Evolutionary conservation across 305 asterid genomes (phyloP).

Genomic region (Fraxinus sp.): DNA sequence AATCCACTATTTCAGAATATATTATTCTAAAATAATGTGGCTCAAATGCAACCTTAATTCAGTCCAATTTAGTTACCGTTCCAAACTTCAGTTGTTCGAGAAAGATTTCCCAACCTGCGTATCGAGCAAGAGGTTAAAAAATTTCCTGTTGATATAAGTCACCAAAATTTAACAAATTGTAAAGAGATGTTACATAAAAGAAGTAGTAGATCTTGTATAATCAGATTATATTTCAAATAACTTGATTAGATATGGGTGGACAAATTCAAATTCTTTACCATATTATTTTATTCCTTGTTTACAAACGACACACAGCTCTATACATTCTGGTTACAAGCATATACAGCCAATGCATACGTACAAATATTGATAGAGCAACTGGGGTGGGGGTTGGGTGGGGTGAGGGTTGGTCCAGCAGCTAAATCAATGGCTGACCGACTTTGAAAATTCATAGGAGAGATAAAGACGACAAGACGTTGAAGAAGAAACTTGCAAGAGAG

Average conservation of each 20-base stretch:
- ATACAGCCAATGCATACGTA: conserved; percentile 68
- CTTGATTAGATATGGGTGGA: neutral
- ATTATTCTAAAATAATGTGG: too few relatives aligned
- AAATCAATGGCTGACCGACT: conserved; percentile 76
- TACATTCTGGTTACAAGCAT: conserved; percentile 82
- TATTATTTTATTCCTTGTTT: conserved; percentile 12
- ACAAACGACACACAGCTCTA: conserved; percentile 72
- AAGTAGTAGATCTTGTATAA: neutral
- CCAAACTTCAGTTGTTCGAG: neutral
- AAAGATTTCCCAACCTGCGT: neutral
- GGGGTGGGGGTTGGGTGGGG: conserved; percentile 6
- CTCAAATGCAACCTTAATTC: neutral
- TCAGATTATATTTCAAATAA: neutral
- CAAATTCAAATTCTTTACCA: neutral
- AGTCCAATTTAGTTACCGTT: neutral
- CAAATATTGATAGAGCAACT: conserved; percentile 22
- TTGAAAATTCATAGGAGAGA: conserved; percentile 42
- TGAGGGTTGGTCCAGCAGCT: conserved; percentile 40
- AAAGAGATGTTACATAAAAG: neutral
- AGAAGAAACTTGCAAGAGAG: conserved; percentile 3
- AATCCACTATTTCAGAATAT: too few relatives aligned
- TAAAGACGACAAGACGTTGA: conserved; percentile 19
- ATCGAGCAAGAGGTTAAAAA: neutral
- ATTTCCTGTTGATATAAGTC: neutral
- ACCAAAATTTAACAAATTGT: neutral